Evolutionary conservation across 2,329 filamentous ascomycete species (phyloP).

Genomic region (Epichloe elymi): DNA sequence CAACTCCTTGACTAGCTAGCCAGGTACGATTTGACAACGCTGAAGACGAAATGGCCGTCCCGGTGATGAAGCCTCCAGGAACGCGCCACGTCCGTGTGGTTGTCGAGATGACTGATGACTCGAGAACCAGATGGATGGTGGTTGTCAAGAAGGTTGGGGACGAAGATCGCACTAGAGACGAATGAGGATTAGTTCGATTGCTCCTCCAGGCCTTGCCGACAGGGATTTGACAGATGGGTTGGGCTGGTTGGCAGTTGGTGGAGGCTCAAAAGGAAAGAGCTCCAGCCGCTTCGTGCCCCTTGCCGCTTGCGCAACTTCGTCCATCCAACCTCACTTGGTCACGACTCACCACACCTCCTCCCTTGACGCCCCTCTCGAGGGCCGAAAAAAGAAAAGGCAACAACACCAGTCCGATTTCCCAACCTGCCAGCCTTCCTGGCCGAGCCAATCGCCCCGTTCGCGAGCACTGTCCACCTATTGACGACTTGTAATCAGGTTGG

Average conservation of each 20-base stretch:
- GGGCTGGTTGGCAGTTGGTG: constrained; percentile 1
- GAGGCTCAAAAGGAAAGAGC: constrained; percentile 6
- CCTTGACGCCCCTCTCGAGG: neutral
- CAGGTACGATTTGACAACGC: neutral
- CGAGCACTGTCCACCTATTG: neutral
- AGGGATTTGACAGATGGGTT: neutral
- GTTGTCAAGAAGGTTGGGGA: neutral
- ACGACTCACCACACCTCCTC: constrained; percentile 1
- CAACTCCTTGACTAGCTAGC: neutral
- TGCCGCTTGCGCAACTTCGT: constrained; percentile 7
- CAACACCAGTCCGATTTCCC: neutral
- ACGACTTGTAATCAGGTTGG: neutral
- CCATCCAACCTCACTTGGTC: constrained; percentile 1
- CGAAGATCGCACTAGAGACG: neutral
- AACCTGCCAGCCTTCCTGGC: neutral
- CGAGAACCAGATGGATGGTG: neutral
- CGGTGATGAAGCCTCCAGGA: constrained; percentile 1
- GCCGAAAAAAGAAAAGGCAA: neutral
- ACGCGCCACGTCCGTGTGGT: neutral
- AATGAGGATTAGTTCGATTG: neutral
- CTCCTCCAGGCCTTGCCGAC: neutral
- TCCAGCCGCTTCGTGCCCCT: constrained; percentile 7
- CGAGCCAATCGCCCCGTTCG: neutral
- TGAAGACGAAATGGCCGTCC: neutral
- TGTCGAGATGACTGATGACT: neutral